Conservation (phyloP, 148 eudicot species). For the Dysphania ambrosioides region DNA sequence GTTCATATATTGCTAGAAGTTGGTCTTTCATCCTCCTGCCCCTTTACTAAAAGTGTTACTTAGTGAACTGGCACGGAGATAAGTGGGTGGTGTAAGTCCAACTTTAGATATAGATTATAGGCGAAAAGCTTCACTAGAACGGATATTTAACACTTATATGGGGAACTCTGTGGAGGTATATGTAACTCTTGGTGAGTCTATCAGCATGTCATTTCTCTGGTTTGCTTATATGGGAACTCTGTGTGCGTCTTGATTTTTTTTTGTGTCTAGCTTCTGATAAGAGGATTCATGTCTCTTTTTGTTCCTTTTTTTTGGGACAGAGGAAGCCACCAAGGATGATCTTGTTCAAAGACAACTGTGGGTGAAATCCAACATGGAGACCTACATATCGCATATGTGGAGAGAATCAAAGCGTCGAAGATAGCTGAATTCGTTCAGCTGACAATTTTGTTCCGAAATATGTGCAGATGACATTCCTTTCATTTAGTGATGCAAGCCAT, state of each 20-base stretch:
- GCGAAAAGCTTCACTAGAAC: too few species aligned
- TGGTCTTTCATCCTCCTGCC: not conserved
- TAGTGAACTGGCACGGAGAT: too few species aligned
- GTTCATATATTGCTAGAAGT: not conserved
- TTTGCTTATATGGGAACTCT: not conserved
- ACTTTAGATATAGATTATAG: too few species aligned
- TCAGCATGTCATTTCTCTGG: not conserved
- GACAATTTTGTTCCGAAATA: slow-evolving; percentile 23
- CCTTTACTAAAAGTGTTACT: too few species aligned
- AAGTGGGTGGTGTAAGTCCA: too few species aligned
- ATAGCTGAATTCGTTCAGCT: slow-evolving; percentile 31
- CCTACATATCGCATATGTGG: slow-evolving; percentile 69
- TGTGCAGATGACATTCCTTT: not conserved
- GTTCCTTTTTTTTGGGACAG: slow-evolving; percentile 30
- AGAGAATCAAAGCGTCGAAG: slow-evolving; percentile 97
- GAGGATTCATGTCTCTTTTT: not conserved
- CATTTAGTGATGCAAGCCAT: not conserved
- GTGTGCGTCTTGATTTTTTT: not conserved
- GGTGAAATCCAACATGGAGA: slow-evolving; percentile 73
- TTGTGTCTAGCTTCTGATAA: slow-evolving; percentile 14
- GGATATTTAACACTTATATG: too few species aligned
- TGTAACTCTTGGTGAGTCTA: not conserved
- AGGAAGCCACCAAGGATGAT: slow-evolving; percentile 74
- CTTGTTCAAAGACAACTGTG: slow-evolving; percentile 75
- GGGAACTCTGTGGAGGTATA: too few species aligned